These are phyloP conservation scores for Dictyostelium firmibasis DNA, from an alignment of 78 protist species.

Conservation along the genomic window DNA sequence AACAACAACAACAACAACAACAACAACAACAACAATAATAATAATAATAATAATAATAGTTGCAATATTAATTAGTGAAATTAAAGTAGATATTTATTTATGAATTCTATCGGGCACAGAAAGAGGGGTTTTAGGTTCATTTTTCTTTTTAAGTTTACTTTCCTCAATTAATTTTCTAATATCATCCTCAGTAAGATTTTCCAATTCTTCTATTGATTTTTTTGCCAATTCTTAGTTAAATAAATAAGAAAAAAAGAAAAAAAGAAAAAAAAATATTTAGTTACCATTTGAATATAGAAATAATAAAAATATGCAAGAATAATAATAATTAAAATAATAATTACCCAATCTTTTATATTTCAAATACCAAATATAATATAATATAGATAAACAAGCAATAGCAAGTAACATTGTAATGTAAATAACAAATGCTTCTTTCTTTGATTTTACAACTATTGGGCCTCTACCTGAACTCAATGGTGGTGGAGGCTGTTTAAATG, in stretches of 20 bases:
- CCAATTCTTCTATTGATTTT: neutral
- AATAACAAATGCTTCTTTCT: neutral
- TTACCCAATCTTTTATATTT: neutral
- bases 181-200: conserved; percentile 3
- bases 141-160: neutral
- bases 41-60: neutral
- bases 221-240: neutral
- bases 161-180: neutral
- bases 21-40: neutral
- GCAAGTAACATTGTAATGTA: neutral
- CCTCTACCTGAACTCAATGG: neutral
- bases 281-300: neutral
- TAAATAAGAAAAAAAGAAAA: too few relatives aligned
- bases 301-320: neutral
- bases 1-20: neutral
- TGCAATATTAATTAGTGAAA: neutral
- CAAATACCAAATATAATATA: neutral
- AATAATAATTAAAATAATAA: neutral
- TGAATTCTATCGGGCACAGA: neutral
- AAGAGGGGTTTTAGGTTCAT: neutral
- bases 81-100: neutral
- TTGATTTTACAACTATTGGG: neutral
- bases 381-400: neutral
- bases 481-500: neutral
- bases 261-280: neutral